A percentile compares a stretch with the other conserved stretches of the same genome.
Evolutionary conservation across 202 grass and related monocot species (phyloP).

Genomic region (Saccharum hybrid): DNA sequence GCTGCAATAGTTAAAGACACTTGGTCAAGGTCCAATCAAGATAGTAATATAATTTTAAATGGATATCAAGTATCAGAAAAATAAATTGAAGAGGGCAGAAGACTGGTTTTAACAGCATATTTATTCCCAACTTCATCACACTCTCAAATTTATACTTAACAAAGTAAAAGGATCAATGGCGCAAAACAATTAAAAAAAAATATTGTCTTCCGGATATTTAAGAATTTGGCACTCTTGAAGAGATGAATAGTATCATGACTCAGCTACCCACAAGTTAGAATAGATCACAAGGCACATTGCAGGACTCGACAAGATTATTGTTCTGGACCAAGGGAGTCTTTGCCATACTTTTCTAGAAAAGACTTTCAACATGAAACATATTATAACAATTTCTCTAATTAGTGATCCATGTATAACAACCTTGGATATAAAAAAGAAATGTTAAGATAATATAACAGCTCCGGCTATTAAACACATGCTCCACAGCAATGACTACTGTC

Average conservation of each 20-base stretch:
- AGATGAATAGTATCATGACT: slow-evolving; percentile 13
- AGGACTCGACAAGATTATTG: slow-evolving; percentile 31
- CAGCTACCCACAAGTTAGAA: slow-evolving; percentile 4
- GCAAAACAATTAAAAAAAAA: not conserved
- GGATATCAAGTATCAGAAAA: slow-evolving; percentile 23
- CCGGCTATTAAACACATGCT: slow-evolving; percentile 19
- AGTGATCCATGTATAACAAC: slow-evolving; percentile 14
- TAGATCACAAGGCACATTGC: slow-evolving; percentile 11
- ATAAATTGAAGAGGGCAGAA: slow-evolving; percentile 4
- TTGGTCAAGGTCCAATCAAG: slow-evolving; percentile 40
- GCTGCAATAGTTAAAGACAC: slow-evolving; percentile 55
- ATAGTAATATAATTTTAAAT: slow-evolving; percentile 36
- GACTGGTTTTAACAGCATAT: slow-evolving; percentile 25
- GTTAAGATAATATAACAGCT: slow-evolving; percentile 17
- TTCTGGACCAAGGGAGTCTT: slow-evolving; percentile 32
- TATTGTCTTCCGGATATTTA: not conserved
- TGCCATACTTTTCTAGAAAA: not conserved
- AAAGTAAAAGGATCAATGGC: slow-evolving; percentile 30
- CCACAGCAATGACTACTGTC: not conserved
- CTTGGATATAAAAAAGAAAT: slow-evolving; percentile 11
- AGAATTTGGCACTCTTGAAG: not conserved
- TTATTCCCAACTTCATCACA: slow-evolving; percentile 26
- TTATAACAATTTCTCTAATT: slow-evolving; percentile 1
- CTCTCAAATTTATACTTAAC: slow-evolving; percentile 18
- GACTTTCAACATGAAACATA: not conserved